Evolutionary conservation across 2,329 filamentous ascomycete genomes (phyloP), one percentile per base, ranked within the genome.

Genomic region (Colletotrichum cereale): DNA sequence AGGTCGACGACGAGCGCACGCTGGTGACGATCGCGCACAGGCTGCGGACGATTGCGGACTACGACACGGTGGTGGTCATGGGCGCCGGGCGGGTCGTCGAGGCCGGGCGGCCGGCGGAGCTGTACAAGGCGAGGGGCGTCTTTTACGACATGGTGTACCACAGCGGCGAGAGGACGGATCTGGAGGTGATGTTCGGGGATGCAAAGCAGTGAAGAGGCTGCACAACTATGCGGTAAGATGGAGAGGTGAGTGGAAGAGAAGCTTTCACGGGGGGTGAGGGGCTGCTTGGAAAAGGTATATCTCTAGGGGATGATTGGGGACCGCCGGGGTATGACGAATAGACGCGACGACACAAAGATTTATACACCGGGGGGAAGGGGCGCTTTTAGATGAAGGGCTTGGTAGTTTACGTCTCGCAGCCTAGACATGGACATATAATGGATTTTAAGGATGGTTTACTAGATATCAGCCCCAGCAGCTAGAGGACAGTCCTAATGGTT

Each of bases 11-110:
- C 53, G 84, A 84, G 34, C 82, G 86, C 31, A 90, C 88, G 12
- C 80, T 90, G 5, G 84, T 90, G 26, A 88, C 87, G 2, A 88
- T 90, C 73, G 88, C 87, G 8, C 88, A 90, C 77, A 84, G 88
- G 5, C 78, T 90, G 58, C 81, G 85, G 52, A 90, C 88, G 0
- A 89, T 91, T 63, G 85, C 89, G 67, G 88, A 90, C 77, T 90
- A 89, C 73, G 88, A 91, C 75, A 82, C 82, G 38, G 84, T 91
- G 1, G 83, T 90, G 3, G 88, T 90, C 21, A 86, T 90, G 85
- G 84, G 83, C 10, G 84, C 82, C 0, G 88, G 88, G 0, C 80
- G 80, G 38, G 86, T 90, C 8, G 74, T 87, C 12, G 88, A 90
- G 85, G 86, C 81, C 24, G 87, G 86, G 10, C 83, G 83, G 24